phyloP scores from a whole-genome alignment of 148 eudicot genomes.

The Polygonum aviculare region DNA sequence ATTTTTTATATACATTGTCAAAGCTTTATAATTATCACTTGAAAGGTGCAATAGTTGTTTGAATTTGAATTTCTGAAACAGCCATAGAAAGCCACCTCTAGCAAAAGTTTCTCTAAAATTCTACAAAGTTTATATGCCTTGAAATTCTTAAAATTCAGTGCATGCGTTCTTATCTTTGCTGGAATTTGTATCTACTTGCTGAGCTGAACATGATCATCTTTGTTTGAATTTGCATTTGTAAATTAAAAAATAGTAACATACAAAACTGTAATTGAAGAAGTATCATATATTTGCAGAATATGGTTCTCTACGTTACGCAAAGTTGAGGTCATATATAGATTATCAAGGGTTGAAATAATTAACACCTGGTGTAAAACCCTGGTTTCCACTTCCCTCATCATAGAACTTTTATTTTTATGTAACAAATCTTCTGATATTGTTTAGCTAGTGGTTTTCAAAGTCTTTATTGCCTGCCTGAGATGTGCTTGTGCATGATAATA shows the following conservation, averaged over 20 bases:
- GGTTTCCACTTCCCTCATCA: not conserved
- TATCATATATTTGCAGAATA: not conserved
- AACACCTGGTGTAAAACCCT: not conserved
- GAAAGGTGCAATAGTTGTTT: not conserved
- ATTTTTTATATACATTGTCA: not conserved
- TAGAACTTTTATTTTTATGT: not conserved
- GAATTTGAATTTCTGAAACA: too few species aligned
- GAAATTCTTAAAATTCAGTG: not conserved
- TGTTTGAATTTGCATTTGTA: too few species aligned
- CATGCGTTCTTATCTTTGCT: not conserved
- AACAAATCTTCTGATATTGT: not conserved
- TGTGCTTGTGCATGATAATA: not conserved
- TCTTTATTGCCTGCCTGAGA: not conserved
- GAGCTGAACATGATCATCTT: not conserved
- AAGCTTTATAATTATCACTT: not conserved
- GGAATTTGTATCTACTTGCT: not conserved
- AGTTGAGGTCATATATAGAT: not conserved
- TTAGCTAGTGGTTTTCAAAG: not conserved
- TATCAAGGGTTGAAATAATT: not conserved
- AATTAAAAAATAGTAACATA: too few species aligned
- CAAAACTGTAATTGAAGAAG: not conserved
- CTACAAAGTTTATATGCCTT: not conserved
- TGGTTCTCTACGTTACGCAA: not conserved
- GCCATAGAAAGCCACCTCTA: too few species aligned
- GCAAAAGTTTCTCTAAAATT: not conserved